Evolutionary conservation across 2,329 filamentous ascomycete species (phyloP), one percentile per base, ranked within the genome.

Genomic region (Aspergillus costaricaensis): DNA sequence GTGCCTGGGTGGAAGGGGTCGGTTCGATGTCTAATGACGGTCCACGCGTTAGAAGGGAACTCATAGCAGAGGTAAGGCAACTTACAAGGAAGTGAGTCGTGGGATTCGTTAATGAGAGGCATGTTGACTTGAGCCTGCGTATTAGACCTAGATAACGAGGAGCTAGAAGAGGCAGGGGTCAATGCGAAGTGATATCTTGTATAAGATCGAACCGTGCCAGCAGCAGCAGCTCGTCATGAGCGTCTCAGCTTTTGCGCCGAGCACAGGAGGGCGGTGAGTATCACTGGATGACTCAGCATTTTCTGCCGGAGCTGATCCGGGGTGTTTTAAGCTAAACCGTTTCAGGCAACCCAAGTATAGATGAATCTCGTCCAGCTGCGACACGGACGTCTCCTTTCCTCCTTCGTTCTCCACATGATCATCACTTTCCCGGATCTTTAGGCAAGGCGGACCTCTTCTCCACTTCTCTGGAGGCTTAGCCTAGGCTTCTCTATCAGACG

Each of bases 31-130:
- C 92, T 96, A 54, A 59, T 67, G 63, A 57, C 53, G 43, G 32
- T 8, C 53, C 65, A 66, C 65, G 62, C 51, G 38, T 41, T 12
- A n/a, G 62, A 17, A 39, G 41, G 55, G 61, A 39, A 32, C 12
- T 55, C 17, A n/a, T 41, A 25, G 21, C 19, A 47, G 30, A n/a
- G 23, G 5, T 23, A 14, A 48, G n/a, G n/a, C 21, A n/a, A 62
- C 85, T 67, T 85, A 92, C 91, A 94, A 52, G 91, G 91, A 21
- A 96, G 86, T 21, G 90, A 91, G 73, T 95, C 91, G 78, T 92
- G 89, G 63, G 88, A 84, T 74, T 86, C 85, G 64, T 85, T 85
- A 63, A 88, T 86, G 61, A 89, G 82, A 63, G 89, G 84, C 88
- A 91, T 90, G 64, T 72, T 79, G 63, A 58, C 17, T 30, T 30